A percentile compares a stretch with the other conserved stretches of the same genome.
Evolutionary conservation across 2,329 filamentous ascomycete species (phyloP).

Genomic region (Blumeria graminis): DNA sequence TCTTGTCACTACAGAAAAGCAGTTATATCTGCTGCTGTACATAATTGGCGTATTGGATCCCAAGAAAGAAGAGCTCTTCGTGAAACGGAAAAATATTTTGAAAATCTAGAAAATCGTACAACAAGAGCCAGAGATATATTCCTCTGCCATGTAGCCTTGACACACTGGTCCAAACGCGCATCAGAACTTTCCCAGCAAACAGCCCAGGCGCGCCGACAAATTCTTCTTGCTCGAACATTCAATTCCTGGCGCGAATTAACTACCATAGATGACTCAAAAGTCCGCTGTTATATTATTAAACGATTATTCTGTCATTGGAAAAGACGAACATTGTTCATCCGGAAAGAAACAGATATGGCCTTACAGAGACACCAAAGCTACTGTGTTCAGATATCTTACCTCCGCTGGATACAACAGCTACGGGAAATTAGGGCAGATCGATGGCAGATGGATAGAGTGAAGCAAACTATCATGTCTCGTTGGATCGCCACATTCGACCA

Average conservation of each 20-base stretch:
- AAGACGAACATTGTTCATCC: conserved; percentile 6
- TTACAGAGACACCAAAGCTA: conserved; percentile 13
- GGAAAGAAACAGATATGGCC: conserved; percentile 11
- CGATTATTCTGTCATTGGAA: conserved; percentile 29
- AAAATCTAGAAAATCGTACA: conserved; percentile 32
- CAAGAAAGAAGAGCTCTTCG: conserved; percentile 5
- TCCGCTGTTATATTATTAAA: conserved; percentile 24
- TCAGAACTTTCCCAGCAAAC: conserved; percentile 41
- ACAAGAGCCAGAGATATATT: conserved; percentile 39
- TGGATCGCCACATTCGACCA: conserved; percentile 9
- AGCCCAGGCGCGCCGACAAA: conserved; percentile 41
- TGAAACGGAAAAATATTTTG: conserved; percentile 28
- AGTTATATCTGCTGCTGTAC: conserved; percentile 27
- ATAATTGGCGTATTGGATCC: conserved; percentile 22
- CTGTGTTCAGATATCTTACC: conserved; percentile 12
- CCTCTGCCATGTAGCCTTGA: conserved; percentile 37
- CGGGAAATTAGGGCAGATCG: conserved; percentile 7
- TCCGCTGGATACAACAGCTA: conserved; percentile 17
- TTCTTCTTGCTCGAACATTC: conserved; percentile 44
- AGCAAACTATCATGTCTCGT: conserved; percentile 6
- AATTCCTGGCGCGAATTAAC: conserved; percentile 45
- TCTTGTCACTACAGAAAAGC: conserved; percentile 23
- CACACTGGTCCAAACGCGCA: conserved; percentile 43
- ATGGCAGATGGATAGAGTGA: conserved; percentile 6
- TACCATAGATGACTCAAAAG: conserved; percentile 18